Evolutionary conservation across 768 basidiomycete genomes (phyloP), one percentile per base, ranked within the genome.

Genomic region (Fomitopsis serialis): DNA sequence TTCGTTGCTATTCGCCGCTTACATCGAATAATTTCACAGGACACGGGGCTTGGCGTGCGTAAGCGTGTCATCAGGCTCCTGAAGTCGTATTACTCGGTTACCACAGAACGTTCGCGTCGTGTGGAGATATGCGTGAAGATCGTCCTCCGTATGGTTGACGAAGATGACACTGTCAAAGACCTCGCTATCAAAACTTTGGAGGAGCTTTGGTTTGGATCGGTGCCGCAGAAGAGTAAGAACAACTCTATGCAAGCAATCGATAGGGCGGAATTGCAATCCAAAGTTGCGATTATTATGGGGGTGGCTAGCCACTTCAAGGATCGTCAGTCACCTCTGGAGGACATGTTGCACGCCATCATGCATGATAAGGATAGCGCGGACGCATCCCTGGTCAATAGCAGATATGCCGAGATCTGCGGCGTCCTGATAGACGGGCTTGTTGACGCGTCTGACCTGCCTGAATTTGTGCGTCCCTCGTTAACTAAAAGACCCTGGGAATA

Each of bases 1-100:
- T 43, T 8, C 11, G 24, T 22, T 0, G 23, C n/a, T 15, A 37
- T 12, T 4, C 6, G 9, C n/a, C 24, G 29, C 15, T 22, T 17
- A 37, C 15, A 48, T 42, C 19, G 4, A n/a, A 40, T n/a, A n/a
- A 17, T 3, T 15, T 47, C 53, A 34, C 58, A 98, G 96, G 97
- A 99, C 66, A 89, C 95, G 49, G 96, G 97, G 5, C 77, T 98
- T 17, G 84, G 85, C 29, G 97, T 99, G 3, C 79, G 97, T 27
- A 98, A 98, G 67, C 84, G 96, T 2, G 96, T 98, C 50, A 91
- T 99, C 74, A 98, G 96, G 71, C 74, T 99, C 1, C 77, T 99
- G 36, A 91, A 88, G 67, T 78, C 83, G 0, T 89, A 93, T 58
- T 95, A 95, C 63, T 61, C 68, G 1, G 79, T 84, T 19, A 82